These are phyloP conservation scores for Meira miltonrushii DNA, from an alignment of 1,284 basidiomycete genomes.

Conservation along the genomic window DNA sequence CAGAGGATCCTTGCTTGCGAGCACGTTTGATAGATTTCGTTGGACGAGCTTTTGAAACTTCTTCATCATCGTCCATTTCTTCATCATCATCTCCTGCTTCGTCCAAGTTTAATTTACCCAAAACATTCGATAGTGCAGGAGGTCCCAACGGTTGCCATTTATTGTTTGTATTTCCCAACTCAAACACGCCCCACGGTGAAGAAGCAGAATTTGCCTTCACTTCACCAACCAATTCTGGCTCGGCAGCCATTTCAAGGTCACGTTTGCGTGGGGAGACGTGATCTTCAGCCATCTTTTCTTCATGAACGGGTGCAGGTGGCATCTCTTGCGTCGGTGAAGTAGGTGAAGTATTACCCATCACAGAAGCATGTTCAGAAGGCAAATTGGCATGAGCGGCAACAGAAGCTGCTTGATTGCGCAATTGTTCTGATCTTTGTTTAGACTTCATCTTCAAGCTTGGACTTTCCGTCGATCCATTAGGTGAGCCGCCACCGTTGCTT, in stretches of 20 bases:
- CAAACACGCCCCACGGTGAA: slow-evolving; percentile 11
- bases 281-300: neutral
- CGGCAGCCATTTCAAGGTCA: neutral
- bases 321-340: neutral
- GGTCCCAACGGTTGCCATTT: slow-evolving; percentile 6
- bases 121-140: slow-evolving; percentile 1
- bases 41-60: neutral
- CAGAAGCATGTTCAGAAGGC: neutral
- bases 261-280: neutral
- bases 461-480: slow-evolving; percentile 5
- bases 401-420: slow-evolving; percentile 8
- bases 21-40: neutral
- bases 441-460: slow-evolving; percentile 9
- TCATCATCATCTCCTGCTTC: neutral
- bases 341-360: neutral
- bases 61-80: neutral
- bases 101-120: neutral
- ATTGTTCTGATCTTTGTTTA: slow-evolving; percentile 9
- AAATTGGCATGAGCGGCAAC: neutral
- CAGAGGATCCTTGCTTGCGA: neutral
- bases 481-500: neutral
- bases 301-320: neutral
- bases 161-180: neutral
- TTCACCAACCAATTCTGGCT: neutral
- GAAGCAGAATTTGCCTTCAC: neutral